phyloP scores from a whole-genome alignment of 345 rosid genomes.

The Salix dunnii region DNA sequence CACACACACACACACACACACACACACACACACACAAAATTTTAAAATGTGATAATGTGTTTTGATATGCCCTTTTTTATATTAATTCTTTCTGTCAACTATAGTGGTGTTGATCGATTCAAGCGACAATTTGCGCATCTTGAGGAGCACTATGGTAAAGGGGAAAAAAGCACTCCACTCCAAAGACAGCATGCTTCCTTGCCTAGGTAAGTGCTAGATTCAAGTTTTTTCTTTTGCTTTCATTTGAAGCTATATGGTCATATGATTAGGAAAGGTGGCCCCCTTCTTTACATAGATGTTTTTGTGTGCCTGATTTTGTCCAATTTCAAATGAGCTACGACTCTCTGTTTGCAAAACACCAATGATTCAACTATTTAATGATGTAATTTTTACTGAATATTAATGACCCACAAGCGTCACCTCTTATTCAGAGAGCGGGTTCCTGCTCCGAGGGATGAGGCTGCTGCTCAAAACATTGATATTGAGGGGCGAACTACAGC shows the following conservation, averaged over 20 bases:
- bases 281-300: neutral
- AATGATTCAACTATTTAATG: neutral
- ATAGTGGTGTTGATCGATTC: conserved; percentile 96
- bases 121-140: conserved; percentile 98
- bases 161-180: conserved; percentile 73
- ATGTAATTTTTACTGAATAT: neutral
- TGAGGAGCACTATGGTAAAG: conserved; percentile 82
- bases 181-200: conserved; percentile 91
- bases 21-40: neutral
- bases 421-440: conserved; percentile 71
- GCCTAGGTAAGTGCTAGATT: conserved; percentile 59
- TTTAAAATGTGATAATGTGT: neutral
- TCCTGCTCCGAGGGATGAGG: conserved; percentile 58
- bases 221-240: neutral
- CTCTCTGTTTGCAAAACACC: neutral
- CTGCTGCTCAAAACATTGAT: conserved; percentile 23
- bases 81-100: conserved; percentile 14
- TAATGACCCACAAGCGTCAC: conserved; percentile 7
- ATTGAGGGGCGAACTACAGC: conserved; percentile 41
- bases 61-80: neutral
- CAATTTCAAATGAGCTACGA: neutral
- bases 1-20: neutral
- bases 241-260: neutral
- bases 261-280: neutral
- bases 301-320: neutral